Evolutionary conservation across 805 yeast genomes (phyloP).

Genomic region (Huiozyma sinensis): DNA sequence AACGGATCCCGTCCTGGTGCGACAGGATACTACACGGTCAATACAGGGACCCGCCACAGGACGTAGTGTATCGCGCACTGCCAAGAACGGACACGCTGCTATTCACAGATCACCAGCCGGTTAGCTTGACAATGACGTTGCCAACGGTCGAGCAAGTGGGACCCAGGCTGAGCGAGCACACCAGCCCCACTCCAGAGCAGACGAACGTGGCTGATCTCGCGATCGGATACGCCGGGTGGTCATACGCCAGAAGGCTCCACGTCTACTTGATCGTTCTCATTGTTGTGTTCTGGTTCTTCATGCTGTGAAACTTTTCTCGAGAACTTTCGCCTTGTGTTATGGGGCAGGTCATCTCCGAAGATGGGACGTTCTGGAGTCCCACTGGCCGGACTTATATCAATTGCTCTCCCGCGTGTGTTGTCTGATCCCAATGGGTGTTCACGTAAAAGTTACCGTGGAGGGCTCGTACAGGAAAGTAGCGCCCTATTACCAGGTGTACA

Average conservation of each 20-base stretch:
- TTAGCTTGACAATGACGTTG: slow-evolving; percentile 35
- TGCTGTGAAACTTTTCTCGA: no score
- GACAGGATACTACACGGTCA: slow-evolving; percentile 49
- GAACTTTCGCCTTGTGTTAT: neutral
- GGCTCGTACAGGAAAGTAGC: slow-evolving; percentile 51
- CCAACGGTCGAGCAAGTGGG: neutral
- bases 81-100: slow-evolving; percentile 28
- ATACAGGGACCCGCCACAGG: slow-evolving; percentile 35
- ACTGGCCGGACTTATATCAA: neutral
- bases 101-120: slow-evolving; percentile 78
- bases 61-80: slow-evolving; percentile 41
- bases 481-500: slow-evolving; percentile 82
- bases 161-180: neutral
- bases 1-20: slow-evolving; percentile 81
- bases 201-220: slow-evolving; percentile 7
- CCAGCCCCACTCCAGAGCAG: neutral
- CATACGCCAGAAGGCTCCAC: slow-evolving; percentile 5
- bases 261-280: neutral
- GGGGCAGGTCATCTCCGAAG: no score
- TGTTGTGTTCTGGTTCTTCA: neutral
- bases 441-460: neutral
- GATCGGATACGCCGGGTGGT: slow-evolving; percentile 24
- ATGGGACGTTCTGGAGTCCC: neutral
- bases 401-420: no score
- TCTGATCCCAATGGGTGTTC: no score